phyloP scores from a whole-genome alignment of 192 early-diverging fungal species.

The Entophlyctis helioformis region DNA sequence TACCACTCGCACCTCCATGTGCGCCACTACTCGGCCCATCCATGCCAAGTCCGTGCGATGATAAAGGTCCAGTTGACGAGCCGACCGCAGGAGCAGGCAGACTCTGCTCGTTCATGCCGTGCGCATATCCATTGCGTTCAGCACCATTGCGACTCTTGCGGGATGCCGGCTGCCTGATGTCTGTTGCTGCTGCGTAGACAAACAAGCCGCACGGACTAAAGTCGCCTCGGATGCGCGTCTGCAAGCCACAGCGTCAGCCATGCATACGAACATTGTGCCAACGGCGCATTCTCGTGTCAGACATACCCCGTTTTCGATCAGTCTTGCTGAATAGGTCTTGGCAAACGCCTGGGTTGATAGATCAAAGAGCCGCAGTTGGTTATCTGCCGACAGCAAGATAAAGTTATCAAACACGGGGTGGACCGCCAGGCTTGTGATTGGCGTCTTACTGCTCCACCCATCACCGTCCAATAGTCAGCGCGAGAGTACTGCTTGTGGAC shows the following conservation, averaged over 20 bases:
- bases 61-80: too few relatives aligned
- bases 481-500: not conserved
- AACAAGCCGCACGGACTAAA: slow-evolving; percentile 40
- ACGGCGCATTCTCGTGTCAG: not conserved
- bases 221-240: slow-evolving; percentile 28
- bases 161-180: slow-evolving; percentile 13
- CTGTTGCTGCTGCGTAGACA: slow-evolving; percentile 34
- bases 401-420: slow-evolving; percentile 36
- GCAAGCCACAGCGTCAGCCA: not conserved
- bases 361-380: slow-evolving; percentile 37
- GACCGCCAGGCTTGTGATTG: slow-evolving; percentile 21
- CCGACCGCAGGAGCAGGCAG: too few relatives aligned
- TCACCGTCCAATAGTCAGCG: not conserved
- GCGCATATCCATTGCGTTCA: slow-evolving; percentile 1
- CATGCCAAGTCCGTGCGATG: too few relatives aligned
- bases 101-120: not conserved
- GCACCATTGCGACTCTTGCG: not conserved
- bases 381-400: slow-evolving; percentile 38
- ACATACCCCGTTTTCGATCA: slow-evolving; percentile 18
- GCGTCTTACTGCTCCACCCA: slow-evolving; percentile 24
- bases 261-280: not conserved
- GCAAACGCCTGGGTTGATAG: slow-evolving; percentile 20
- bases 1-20: not conserved
- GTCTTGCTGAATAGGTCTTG: slow-evolving; percentile 27
- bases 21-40: slow-evolving; percentile 1